Evolutionary conservation across 2,329 filamentous ascomycete species (phyloP), one percentile per base, ranked within the genome.

Genomic region (Parastagonospora nodorum): DNA sequence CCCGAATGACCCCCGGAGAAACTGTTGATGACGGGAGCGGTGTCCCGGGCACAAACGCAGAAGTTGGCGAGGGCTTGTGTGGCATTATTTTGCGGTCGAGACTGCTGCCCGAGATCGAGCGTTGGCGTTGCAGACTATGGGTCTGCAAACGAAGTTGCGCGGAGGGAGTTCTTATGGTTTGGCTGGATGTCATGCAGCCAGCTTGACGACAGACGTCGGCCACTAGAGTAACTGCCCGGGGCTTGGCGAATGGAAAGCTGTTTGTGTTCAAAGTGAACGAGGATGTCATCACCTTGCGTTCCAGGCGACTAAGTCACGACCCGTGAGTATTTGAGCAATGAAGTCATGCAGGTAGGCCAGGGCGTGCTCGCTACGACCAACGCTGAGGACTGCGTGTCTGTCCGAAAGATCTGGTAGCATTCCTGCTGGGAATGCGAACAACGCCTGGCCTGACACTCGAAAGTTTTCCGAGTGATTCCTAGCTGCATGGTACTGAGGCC

Each of bases 131-230:
- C 88, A 5, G 92, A 90, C 65, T 94, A 90, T 2, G 92, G 94
- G 10, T 85, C 83, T 4, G 88, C 89, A 80, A 95, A 88, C 16
- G 90, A 87, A 5, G 64, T 61, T 9, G 70, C 66, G 2, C 87
- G 87, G 63, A 95, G 85, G 0, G 92, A 94, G 33, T 84, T 84
- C 73, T 94, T 92, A 44, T 91, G 83, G 48, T 69, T 70, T 9
- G 69, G 66, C 55, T 88, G 89, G 8, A 90, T 88, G 64, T 96
- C 92, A 68, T 92, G 93, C 52, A 96, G 77, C 90, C 92, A 96
- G 83, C 69, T 66, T 37, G 62, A 66, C 2, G 70, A 72, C 6
- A 65, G 66, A 9, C 70, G 63, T 5, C 71, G 63, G 27, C 55
- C 63, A 10, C 53, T 57, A n/a, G 66, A 55, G 45, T 64, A 66